phyloP scores from a whole-genome alignment of 1,284 basidiomycete genomes.

The Malassezia globosa region DNA sequence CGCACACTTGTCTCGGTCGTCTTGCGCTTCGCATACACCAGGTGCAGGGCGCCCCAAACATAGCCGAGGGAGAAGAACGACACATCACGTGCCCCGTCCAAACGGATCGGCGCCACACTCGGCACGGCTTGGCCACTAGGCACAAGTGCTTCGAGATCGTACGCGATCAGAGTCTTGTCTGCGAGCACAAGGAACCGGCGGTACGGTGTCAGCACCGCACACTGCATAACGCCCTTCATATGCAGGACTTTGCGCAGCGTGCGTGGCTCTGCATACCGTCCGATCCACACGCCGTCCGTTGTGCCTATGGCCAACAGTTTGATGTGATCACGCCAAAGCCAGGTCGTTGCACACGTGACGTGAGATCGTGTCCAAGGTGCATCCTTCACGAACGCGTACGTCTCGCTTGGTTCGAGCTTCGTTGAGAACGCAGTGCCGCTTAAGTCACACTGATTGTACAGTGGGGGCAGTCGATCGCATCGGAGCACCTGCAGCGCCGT shows the following conservation, averaged over 20 bases:
- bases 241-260: slow-evolving; percentile 81
- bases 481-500: neutral
- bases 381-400: slow-evolving; percentile 16
- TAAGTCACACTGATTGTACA: neutral
- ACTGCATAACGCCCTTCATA: slow-evolving; percentile 78
- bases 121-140: slow-evolving; percentile 61
- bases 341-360: slow-evolving; percentile 79
- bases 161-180: slow-evolving; percentile 61
- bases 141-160: slow-evolving; percentile 88
- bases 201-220: slow-evolving; percentile 86
- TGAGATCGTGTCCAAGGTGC: slow-evolving; percentile 62
- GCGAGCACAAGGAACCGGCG: slow-evolving; percentile 89
- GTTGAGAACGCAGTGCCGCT: neutral
- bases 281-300: slow-evolving; percentile 92
- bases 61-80: slow-evolving; percentile 87
- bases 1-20: slow-evolving; percentile 82
- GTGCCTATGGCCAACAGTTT: slow-evolving; percentile 82
- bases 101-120: slow-evolving; percentile 58
- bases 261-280: slow-evolving; percentile 70
- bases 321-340: slow-evolving; percentile 55
- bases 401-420: neutral
- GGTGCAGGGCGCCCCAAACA: slow-evolving; percentile 68
- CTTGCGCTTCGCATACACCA: slow-evolving; percentile 91
- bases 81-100: slow-evolving; percentile 78
- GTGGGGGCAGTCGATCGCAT: slow-evolving; percentile 53